Conservation (phyloP, 179 eudicot species). For the Camellia oleifera region DNA sequence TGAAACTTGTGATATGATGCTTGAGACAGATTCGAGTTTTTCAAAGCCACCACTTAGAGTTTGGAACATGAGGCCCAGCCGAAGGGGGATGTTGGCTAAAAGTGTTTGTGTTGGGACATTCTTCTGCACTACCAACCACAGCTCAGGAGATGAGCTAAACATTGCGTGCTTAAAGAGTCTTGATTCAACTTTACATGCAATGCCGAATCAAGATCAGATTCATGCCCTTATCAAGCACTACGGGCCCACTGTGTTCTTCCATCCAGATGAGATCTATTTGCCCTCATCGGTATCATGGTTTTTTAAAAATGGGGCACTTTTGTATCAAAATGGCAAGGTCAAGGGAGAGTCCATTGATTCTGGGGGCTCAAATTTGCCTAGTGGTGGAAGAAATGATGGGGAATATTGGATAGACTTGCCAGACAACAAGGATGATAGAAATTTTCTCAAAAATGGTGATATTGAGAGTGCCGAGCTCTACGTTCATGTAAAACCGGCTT, state of each 20-base stretch:
- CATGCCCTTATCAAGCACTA: conserved; percentile 70
- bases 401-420: conserved; percentile 88
- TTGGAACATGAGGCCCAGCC: conserved; percentile 70
- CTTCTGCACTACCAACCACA: conserved; percentile 43
- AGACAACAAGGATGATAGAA: conserved; percentile 30
- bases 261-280: conserved; percentile 71
- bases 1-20: conserved; percentile 47
- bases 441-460: conserved; percentile 52
- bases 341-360: conserved; percentile 53
- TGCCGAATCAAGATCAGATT: conserved; percentile 83
- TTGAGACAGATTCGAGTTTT: conserved; percentile 31
- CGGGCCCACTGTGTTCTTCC: conserved; percentile 85
- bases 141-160: conserved; percentile 39
- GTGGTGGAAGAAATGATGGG: conserved; percentile 71
- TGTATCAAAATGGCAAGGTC: conserved; percentile 46
- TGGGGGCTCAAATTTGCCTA: conserved; percentile 66
- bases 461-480: conserved; percentile 67
- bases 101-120: conserved; percentile 82
- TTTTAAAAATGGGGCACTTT: conserved; percentile 69
- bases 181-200: conserved; percentile 40
- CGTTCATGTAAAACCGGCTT: conserved; percentile 84
- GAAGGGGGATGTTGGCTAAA: conserved; percentile 57
- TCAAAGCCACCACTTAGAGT: conserved; percentile 44
- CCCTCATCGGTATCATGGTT: conserved; percentile 94
- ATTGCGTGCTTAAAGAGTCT: conserved; percentile 61